Percentiles rank a stretch among this genome's conserved stretches.
phyloP scores from a whole-genome alignment of 345 rosid genomes.

The Acer yangbiense region DNA sequence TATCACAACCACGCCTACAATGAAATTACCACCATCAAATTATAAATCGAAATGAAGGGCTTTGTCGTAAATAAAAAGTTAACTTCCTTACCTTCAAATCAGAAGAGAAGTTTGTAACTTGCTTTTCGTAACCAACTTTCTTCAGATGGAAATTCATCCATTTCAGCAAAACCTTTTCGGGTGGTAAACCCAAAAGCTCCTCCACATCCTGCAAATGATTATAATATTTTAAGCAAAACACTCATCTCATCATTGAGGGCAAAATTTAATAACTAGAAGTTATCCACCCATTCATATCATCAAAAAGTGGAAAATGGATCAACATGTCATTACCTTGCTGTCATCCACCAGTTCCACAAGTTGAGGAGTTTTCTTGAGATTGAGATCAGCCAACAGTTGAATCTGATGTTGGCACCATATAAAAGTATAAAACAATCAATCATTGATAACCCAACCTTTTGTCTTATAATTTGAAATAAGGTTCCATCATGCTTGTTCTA shows the following conservation, averaged over 20 bases:
- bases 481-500: not conserved
- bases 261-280: not conserved
- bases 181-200: constrained; percentile 89
- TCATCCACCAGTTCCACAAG: constrained; percentile 88
- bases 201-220: constrained; percentile 74
- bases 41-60: constrained; percentile 11
- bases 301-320: not conserved
- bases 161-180: constrained; percentile 91
- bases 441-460: not conserved
- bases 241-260: not conserved
- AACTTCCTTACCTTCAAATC: constrained; percentile 80
- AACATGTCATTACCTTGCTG: constrained; percentile 51
- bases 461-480: not conserved
- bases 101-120: constrained; percentile 90
- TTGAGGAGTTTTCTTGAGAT: constrained; percentile 94
- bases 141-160: constrained; percentile 99
- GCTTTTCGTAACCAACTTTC: constrained; percentile 87
- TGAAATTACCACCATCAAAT: not conserved
- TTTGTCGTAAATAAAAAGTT: constrained; percentile 10
- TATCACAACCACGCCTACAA: constrained; percentile 1
- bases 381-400: constrained; percentile 89
- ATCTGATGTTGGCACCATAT: constrained; percentile 53
- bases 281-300: not conserved
- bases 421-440: constrained; percentile 24
- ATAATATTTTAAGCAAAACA: not conserved